Evolutionary conservation across 495 filamentous ascomycete genomes (phyloP), one percentile per base, ranked within the genome.

Genomic region (Xylaria telfairii): DNA sequence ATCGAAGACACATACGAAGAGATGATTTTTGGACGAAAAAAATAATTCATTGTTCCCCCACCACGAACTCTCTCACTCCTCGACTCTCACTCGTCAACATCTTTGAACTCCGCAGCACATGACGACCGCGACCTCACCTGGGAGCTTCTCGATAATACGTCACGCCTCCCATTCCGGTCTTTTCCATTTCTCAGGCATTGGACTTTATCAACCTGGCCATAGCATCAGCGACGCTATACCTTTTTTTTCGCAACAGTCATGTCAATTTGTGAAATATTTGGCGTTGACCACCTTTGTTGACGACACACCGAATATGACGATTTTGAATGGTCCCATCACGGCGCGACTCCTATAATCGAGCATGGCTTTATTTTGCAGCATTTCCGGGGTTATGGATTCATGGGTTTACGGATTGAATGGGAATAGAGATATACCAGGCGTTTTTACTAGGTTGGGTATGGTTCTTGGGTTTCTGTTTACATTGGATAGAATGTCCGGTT

Each of bases 391-490:
- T 65, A 71, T 61, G 63, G 63, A 32, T 67, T 67, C 21, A 62
- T 53, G 64, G 51, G 5, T 60, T 67, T 47, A 47, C 54, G 63
- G 30, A 67, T 67, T 67, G 62, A 49, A 57, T 30, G 69, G 63
- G 42, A 30, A 61, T 60, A 66, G 51, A 67, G 53, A 61, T 71
- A 71, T 64, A 60, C 53, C 63, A 66, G 69, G 69, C 69, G 69
- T 71, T 67, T 51, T 56, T 56, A 44, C 54, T 57, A 21, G 41
- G 60, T 10, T 67, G 61, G 63, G 54, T 41, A 67, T 42, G 53
- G n/a, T 30, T 44, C 9, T 65, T 32, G 34, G 64, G 54, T 53
- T 51, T 53, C 30, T 44, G n/a, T 49, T 66, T 66, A 54, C 64
- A 42, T 60, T n/a, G 44, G 69, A 32, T 61, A 59, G 56, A 63